phyloP scores from a whole-genome alignment of 495 filamentous ascomycete genomes.

The Aspergillus mulundensis region DNA sequence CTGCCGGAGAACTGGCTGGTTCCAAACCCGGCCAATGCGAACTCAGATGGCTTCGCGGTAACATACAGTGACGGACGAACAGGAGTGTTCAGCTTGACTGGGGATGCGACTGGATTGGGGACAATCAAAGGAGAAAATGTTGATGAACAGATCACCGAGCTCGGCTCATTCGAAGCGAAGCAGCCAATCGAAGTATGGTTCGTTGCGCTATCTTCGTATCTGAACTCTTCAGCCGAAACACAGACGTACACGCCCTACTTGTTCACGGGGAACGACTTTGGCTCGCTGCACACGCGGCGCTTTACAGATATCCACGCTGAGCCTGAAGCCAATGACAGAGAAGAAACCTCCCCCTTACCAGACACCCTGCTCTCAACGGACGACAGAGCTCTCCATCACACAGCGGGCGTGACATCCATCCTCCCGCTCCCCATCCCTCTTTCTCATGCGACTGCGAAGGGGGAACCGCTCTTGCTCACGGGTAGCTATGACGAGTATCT shows the following conservation, averaged over 20 bases:
- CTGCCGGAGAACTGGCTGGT: conserved; percentile 48
- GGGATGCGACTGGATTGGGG: background rate
- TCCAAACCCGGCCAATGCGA: background rate
- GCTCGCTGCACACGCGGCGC: conserved; percentile 29
- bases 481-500: conserved; percentile 91
- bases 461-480: conserved; percentile 61
- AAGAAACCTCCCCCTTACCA: conserved; percentile 16
- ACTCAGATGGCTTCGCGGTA: conserved; percentile 50
- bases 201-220: conserved; percentile 31
- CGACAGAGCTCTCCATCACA: conserved; percentile 52
- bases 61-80: conserved; percentile 64
- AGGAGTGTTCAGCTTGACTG: conserved; percentile 45
- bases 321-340: conserved; percentile 13
- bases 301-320: conserved; percentile 16
- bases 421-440: conserved; percentile 53
- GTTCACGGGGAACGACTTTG: conserved; percentile 39
- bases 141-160: conserved; percentile 16
- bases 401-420: conserved; percentile 85
- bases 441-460: background rate
- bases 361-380: conserved; percentile 25
- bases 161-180: conserved; percentile 29
- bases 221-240: background rate
- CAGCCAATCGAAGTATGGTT: conserved; percentile 46
- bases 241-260: conserved; percentile 24
- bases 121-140: background rate